Percentiles rank a stretch among this genome's conserved stretches.
Conservation (phyloP, 805 yeast genomes). For the Ogataea angusta region DNA sequence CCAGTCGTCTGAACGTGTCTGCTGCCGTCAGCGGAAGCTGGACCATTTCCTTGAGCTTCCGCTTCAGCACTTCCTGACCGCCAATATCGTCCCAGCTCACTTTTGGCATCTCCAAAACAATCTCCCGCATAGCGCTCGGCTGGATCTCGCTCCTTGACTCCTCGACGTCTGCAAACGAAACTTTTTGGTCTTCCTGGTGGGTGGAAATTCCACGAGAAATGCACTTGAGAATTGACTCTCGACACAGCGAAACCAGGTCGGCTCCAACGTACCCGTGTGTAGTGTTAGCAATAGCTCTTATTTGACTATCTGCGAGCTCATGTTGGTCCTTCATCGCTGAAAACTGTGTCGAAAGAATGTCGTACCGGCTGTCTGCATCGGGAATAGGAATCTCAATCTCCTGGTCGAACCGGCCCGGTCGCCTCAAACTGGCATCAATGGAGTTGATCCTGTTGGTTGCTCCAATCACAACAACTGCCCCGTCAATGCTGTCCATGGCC, state of each 20-base stretch:
- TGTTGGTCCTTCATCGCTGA: constrained; percentile 47
- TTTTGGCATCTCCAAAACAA: constrained; percentile 89
- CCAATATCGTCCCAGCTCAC: constrained; percentile 94
- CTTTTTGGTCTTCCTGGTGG: constrained; percentile 37
- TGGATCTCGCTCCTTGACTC: constrained; percentile 73
- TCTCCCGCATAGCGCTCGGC: constrained; percentile 97
- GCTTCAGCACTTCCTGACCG: constrained; percentile 83
- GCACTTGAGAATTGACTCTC: constrained; percentile 86
- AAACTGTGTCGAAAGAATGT: constrained; percentile 66
- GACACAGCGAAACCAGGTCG: constrained; percentile 79
- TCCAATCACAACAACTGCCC: constrained; percentile 67
- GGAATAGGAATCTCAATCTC: constrained; percentile 93
- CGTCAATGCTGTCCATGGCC: constrained; percentile 74
- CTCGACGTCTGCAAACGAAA: constrained; percentile 58
- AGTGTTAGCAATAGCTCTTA: constrained; percentile 61
- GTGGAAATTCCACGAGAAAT: constrained; percentile 57
- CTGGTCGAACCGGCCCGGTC: constrained; percentile 94
- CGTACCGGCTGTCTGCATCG: constrained; percentile 72
- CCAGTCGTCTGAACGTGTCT: constrained; percentile 70
- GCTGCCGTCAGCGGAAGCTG: constrained; percentile 86
- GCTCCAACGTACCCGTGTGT: constrained; percentile 99
- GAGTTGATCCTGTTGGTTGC: constrained; percentile 94
- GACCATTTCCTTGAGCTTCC: constrained; percentile 82
- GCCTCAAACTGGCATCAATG: constrained; percentile 81
- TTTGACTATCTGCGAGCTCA: constrained; percentile 48